Evolutionary conservation across 257 asterid species (phyloP).

Genomic region (Nicotiana noctiflora): DNA sequence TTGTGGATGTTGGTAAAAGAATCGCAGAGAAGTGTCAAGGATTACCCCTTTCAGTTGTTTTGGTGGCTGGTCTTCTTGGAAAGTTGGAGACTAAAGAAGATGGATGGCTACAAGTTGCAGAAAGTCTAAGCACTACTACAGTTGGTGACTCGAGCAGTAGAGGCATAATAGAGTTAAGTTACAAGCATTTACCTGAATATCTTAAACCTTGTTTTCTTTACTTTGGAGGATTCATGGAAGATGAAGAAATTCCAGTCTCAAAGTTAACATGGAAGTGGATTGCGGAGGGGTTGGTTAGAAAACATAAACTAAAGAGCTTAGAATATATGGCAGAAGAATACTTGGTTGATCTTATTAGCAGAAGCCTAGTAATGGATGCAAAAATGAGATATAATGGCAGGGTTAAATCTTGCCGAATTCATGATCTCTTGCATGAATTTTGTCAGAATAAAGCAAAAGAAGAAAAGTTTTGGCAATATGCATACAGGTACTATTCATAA

Average conservation of each 20-base stretch:
- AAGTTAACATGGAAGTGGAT: not conserved
- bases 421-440: slow-evolving; percentile 8
- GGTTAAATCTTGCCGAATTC: slow-evolving; percentile 9
- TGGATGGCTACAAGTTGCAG: not conserved
- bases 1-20: not conserved
- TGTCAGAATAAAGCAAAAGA: not conserved
- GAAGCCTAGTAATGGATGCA: not conserved
- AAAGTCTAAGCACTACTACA: not conserved
- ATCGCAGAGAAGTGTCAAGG: slow-evolving; percentile 4
- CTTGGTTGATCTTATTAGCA: slow-evolving; percentile 4
- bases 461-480: not conserved
- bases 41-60: slow-evolving; percentile 9
- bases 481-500: not conserved
- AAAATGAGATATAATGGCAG: not conserved
- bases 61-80: slow-evolving; percentile 8
- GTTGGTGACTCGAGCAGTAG: not conserved
- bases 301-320: not conserved
- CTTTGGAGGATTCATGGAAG: not conserved
- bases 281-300: not conserved
- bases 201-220: slow-evolving; percentile 11
- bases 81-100: not conserved
- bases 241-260: not conserved
- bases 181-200: slow-evolving; percentile 1
- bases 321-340: slow-evolving; percentile 10
- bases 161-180: slow-evolving; percentile 6